These are phyloP conservation scores for Posidonia australis DNA, from an alignment of 106 monocot species.

Conservation along the genomic window DNA sequence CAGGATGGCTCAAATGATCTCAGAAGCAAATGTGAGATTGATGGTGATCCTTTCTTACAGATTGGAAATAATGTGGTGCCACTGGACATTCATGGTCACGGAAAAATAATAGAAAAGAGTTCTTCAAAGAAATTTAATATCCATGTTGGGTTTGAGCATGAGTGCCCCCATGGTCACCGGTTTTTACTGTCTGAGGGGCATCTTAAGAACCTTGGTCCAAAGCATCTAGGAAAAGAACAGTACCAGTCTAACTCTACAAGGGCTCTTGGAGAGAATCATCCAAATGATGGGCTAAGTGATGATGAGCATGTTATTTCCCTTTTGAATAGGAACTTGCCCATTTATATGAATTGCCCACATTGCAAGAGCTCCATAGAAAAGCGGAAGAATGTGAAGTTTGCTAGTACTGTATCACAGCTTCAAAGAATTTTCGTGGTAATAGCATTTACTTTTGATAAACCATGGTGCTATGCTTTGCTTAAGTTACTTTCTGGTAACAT, in stretches of 20 bases:
- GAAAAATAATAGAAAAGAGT: constrained; percentile 24
- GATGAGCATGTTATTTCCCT: constrained; percentile 43
- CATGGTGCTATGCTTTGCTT: background rate
- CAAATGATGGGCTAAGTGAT: constrained; percentile 30
- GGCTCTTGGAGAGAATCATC: too few species aligned
- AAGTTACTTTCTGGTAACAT: too few species aligned
- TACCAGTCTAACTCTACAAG: constrained; percentile 7
- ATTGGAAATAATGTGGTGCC: constrained; percentile 81
- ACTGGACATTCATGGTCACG: constrained; percentile 24
- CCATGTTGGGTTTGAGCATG: constrained; percentile 90
- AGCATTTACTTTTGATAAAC: background rate
- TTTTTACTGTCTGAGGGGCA: constrained; percentile 70
- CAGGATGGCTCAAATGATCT: constrained; percentile 7
- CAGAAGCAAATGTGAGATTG: constrained; percentile 6
- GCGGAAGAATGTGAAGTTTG: constrained; percentile 49
- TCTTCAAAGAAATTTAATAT: constrained; percentile 27
- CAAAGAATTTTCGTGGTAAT: constrained; percentile 89
- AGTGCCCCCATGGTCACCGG: constrained; percentile 84
- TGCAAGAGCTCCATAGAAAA: constrained; percentile 36
- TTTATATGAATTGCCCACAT: constrained; percentile 96
- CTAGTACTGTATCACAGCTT: constrained; percentile 80
- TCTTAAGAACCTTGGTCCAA: constrained; percentile 46
- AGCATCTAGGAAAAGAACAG: constrained; percentile 3
- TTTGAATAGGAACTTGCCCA: constrained; percentile 66
- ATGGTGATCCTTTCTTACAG: constrained; percentile 45